A percentile compares a stretch with the other conserved stretches of the same genome.
Evolutionary conservation across 208 protist genomes (phyloP).

Genomic region (Crithidia acanthocephali): DNA sequence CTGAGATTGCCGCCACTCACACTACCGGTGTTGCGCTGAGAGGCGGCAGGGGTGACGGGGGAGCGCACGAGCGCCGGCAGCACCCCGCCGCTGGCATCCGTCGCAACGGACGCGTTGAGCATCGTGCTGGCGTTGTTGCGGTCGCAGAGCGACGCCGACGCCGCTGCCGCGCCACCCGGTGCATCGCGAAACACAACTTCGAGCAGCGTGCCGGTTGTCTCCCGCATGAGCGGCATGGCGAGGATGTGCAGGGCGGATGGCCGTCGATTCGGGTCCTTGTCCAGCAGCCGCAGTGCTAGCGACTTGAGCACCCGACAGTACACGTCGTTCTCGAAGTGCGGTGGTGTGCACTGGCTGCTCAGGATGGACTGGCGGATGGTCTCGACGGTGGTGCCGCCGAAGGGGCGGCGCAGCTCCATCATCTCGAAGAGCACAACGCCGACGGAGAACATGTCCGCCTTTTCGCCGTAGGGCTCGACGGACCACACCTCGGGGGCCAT

Average conservation of each 20-base stretch:
- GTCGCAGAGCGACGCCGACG: constrained; percentile 36
- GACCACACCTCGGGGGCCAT: constrained; percentile 91
- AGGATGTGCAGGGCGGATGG: constrained; percentile 55
- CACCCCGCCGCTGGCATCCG: constrained; percentile 11
- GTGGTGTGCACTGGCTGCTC: constrained; percentile 31
- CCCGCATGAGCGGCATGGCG: constrained; percentile 50
- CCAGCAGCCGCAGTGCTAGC: constrained; percentile 46
- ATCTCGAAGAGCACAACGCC: constrained; percentile 85
- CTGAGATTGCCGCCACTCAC: too few species aligned
- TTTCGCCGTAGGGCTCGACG: constrained; percentile 88
- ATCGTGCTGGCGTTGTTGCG: constrained; percentile 45
- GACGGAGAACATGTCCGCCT: constrained; percentile 92
- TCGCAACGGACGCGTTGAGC: constrained; percentile 56
- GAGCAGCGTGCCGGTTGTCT: constrained; percentile 51
- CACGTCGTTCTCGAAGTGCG: constrained; percentile 25
- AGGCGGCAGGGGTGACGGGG: neutral
- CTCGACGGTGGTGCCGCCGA: constrained; percentile 52
- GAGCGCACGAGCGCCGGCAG: constrained; percentile 1
- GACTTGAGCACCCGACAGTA: constrained; percentile 44
- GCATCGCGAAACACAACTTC: constrained; percentile 61
- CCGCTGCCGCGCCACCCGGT: constrained; percentile 6
- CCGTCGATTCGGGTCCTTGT: constrained; percentile 41
- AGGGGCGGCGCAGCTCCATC: constrained; percentile 71
- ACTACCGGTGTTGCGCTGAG: too few species aligned
- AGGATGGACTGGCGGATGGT: constrained; percentile 62